A percentile compares a stretch with the other conserved stretches of the same genome.
Evolutionary conservation across 1,139 yeast genomes (phyloP).

Genomic region (Hyphopichia burtonii): DNA sequence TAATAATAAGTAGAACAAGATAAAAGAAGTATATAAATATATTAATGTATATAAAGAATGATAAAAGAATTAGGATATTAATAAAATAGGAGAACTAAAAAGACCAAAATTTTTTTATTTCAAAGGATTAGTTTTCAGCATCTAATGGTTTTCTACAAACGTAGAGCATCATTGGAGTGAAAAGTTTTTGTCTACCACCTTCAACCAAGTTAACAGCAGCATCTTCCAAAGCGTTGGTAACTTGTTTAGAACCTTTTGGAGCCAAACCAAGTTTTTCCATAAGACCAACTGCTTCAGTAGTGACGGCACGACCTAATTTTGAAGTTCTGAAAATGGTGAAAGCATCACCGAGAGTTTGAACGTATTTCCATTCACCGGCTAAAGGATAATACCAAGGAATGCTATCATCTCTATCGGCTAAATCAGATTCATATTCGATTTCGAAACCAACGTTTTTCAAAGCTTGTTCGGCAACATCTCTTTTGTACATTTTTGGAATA

Average conservation of each 20-base stretch:
- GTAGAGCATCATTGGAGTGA: slow-evolving; percentile 96
- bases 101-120: not conserved
- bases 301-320: slow-evolving; percentile 76
- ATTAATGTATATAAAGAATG: too few species aligned
- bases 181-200: slow-evolving; percentile 85
- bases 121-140: slow-evolving; percentile 6
- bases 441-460: slow-evolving; percentile 86
- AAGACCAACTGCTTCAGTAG: slow-evolving; percentile 75
- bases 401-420: slow-evolving; percentile 79
- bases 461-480: slow-evolving; percentile 85
- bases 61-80: too few species aligned
- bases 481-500: slow-evolving; percentile 92
- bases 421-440: slow-evolving; percentile 69
- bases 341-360: slow-evolving; percentile 76
- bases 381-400: slow-evolving; percentile 99
- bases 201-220: slow-evolving; percentile 95
- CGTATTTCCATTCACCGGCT: slow-evolving; percentile 88
- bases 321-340: slow-evolving; percentile 90
- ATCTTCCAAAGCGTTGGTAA: slow-evolving; percentile 89
- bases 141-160: slow-evolving; percentile 73
- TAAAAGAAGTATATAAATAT: too few species aligned
- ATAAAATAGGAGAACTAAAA: not conserved
- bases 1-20: too few species aligned
- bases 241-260: slow-evolving; percentile 90
- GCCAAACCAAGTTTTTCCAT: slow-evolving; percentile 86